Percentiles rank a stretch among this genome's conserved stretches.
Evolutionary conservation across 202 grass and related monocot genomes (phyloP).

Genomic region (Eragrostis tef): DNA sequence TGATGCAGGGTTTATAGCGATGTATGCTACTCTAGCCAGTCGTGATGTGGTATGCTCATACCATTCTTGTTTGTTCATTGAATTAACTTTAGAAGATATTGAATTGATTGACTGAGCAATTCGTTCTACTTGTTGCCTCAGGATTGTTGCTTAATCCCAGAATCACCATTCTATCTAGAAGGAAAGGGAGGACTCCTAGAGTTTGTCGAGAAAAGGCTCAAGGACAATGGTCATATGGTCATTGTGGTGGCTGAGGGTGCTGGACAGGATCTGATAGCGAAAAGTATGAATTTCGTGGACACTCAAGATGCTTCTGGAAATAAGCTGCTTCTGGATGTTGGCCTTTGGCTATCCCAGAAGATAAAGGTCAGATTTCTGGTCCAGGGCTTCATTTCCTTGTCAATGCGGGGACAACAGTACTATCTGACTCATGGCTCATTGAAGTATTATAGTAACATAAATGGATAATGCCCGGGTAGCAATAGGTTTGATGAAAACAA

Average conservation of each 20-base stretch:
- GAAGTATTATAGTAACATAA: not conserved
- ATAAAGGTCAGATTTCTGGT: constrained; percentile 75
- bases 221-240: constrained; percentile 93
- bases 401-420: constrained; percentile 36
- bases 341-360: constrained; percentile 96
- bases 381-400: constrained; percentile 48
- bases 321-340: constrained; percentile 90
- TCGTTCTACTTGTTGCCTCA: constrained; percentile 48
- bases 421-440: not conserved
- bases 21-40: constrained; percentile 97
- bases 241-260: constrained; percentile 95
- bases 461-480: not conserved
- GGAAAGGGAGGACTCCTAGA: constrained; percentile 89
- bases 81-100: not conserved
- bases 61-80: not conserved
- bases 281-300: constrained; percentile 73
- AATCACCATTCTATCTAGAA: constrained; percentile 90
- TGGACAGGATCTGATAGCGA: constrained; percentile 82
- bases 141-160: constrained; percentile 97
- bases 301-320: constrained; percentile 94
- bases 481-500: not conserved
- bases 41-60: constrained; percentile 80
- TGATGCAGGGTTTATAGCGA: constrained; percentile 86
- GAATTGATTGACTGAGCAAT: constrained; percentile 27
- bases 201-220: constrained; percentile 79